These are phyloP conservation scores for Trypanosoma congolense DNA, from an alignment of 208 protist species.

Conservation along the genomic window DNA sequence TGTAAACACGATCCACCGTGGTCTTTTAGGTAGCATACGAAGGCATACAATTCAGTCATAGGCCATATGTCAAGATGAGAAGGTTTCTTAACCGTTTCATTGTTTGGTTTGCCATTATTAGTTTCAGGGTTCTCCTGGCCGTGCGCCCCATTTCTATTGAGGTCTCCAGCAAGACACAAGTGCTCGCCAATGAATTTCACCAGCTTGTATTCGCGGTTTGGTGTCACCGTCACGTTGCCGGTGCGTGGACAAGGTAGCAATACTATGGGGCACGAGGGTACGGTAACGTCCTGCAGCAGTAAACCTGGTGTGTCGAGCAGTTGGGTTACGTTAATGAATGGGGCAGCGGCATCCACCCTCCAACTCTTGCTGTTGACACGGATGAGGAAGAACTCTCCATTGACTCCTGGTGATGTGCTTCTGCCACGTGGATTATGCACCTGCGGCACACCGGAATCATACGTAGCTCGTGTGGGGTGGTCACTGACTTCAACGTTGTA, in stretches of 20 bases:
- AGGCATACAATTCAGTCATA: not conserved
- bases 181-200: constrained; percentile 71
- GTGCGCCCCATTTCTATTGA: too few species aligned
- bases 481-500: too few species aligned
- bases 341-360: constrained; percentile 11
- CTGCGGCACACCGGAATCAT: too few species aligned
- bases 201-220: constrained; percentile 43
- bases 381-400: constrained; percentile 17
- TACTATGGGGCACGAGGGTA: constrained; percentile 22
- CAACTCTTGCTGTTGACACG: constrained; percentile 19
- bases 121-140: too few species aligned
- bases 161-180: constrained; percentile 30
- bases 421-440: too few species aligned
- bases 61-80: constrained; percentile 1
- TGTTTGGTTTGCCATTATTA: not conserved
- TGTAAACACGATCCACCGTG: not conserved
- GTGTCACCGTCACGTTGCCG: constrained; percentile 36
- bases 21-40: not conserved
- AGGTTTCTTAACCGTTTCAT: not conserved
- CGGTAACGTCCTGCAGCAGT: constrained; percentile 27
- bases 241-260: constrained; percentile 49
- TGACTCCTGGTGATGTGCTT: too few species aligned
- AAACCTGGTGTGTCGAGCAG: constrained; percentile 19
- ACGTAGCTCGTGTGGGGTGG: too few species aligned
- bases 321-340: constrained; percentile 18